These are phyloP conservation scores for Sechiopsis laciniata DNA, from an alignment of 306 rosid genomes.

Conservation along the genomic window DNA sequence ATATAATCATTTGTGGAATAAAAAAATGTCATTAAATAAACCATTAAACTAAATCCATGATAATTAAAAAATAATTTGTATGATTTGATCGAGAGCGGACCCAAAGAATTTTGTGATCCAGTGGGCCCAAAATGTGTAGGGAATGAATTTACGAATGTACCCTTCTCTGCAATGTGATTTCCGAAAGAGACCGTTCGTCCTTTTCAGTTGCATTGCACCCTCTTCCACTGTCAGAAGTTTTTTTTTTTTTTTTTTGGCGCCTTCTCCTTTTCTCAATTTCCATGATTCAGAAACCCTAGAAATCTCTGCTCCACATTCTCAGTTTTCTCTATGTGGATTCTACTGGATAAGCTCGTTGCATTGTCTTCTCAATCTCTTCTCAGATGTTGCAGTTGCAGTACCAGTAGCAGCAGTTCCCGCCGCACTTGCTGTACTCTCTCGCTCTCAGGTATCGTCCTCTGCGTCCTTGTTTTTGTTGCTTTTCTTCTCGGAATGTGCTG, in stretches of 20 bases:
- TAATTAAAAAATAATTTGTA: background rate
- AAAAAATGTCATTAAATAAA: no score
- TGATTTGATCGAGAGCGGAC: background rate
- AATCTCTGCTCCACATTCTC: conserved; percentile 17
- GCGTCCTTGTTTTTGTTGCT: background rate
- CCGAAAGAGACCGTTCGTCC: conserved; percentile 19
- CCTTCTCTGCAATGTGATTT: background rate
- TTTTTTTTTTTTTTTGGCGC: background rate
- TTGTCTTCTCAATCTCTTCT: conserved; percentile 14
- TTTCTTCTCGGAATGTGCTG: conserved; percentile 15
- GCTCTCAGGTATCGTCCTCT: conserved; percentile 13
- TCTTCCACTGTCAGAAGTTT: conserved; percentile 3
- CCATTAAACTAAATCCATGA: no score
- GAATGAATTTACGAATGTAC: background rate
- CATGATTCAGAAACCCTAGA: conserved; percentile 39
- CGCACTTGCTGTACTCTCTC: background rate
- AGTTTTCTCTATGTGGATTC: conserved; percentile 16
- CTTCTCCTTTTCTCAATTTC: conserved; percentile 27
- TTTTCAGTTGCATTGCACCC: conserved; percentile 19
- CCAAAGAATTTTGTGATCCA: conserved; percentile 14
- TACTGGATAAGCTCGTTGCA: conserved; percentile 8
- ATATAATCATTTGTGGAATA: no score
- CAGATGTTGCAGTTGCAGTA: background rate
- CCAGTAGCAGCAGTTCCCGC: background rate
- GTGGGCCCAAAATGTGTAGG: background rate